Evolutionary conservation across 2,329 filamentous ascomycete genomes (phyloP).

Genomic region (Lachnellula willkommii): DNA sequence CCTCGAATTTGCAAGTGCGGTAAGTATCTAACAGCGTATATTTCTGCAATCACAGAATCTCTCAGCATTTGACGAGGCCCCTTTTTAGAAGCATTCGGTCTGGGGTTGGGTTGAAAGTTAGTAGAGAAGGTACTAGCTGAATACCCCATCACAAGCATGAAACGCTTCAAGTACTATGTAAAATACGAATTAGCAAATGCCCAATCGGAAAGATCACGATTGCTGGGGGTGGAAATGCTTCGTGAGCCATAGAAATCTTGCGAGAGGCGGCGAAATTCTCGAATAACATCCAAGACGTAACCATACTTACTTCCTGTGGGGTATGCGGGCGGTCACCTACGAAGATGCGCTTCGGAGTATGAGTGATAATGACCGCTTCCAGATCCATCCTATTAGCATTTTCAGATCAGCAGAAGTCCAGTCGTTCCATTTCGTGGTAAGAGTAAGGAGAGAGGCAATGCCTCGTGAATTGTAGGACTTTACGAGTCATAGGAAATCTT

Average conservation of each 20-base stretch:
- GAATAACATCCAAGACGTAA: background rate
- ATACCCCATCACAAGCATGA: conserved; percentile 1
- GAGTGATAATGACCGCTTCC: background rate
- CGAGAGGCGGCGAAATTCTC: too few species aligned
- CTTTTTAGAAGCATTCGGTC: background rate
- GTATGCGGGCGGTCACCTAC: background rate
- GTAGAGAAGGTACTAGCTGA: background rate
- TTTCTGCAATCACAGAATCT: background rate
- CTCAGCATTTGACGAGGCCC: background rate
- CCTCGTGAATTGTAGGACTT: background rate
- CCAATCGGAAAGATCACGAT: background rate
- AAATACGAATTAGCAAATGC: background rate
- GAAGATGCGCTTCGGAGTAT: background rate
- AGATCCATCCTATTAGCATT: background rate
- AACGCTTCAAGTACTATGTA: conserved; percentile 1
- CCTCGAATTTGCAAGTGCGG: background rate
- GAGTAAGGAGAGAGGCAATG: background rate
- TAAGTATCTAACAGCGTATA: background rate
- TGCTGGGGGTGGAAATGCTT: background rate
- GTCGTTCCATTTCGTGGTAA: background rate
- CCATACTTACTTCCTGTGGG: background rate
- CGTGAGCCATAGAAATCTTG: too few species aligned
- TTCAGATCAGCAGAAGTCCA: background rate
- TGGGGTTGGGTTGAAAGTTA: background rate
- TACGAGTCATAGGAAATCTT: background rate